Conservation (phyloP, 1,139 yeast genomes). For the Sugiyamaella xylanicola region DNA sequence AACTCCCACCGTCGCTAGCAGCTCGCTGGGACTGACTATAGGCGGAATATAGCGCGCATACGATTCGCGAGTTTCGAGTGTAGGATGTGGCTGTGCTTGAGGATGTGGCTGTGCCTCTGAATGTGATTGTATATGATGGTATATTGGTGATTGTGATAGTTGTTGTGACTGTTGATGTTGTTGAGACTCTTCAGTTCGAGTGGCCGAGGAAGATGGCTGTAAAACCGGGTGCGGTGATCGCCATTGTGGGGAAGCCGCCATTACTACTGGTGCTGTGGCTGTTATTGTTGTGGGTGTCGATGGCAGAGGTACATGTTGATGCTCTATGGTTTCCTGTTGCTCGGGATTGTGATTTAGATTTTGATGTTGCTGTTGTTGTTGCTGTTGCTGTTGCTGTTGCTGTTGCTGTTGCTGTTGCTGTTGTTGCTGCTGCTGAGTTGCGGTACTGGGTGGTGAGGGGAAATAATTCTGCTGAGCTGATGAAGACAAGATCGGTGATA, state of each 20-base stretch:
- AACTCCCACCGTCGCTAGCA: conserved; percentile 11
- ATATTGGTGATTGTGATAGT: too few species aligned
- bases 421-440: conserved; percentile 8
- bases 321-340: too few species aligned
- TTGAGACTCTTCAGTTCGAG: background rate
- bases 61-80: conserved; percentile 1
- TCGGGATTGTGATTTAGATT: too few species aligned
- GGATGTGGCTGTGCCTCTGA: background rate
- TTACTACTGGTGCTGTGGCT: background rate
- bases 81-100: conserved; percentile 4
- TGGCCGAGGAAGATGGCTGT: background rate
- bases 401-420: background rate
- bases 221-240: background rate
- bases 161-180: conserved; percentile 5
- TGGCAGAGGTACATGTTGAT: too few species aligned
- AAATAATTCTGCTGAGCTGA: conserved; percentile 18
- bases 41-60: conserved; percentile 5
- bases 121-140: background rate
- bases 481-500: background rate
- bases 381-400: background rate
- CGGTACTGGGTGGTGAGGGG: too few species aligned
- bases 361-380: conserved; percentile 9
- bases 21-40: conserved; percentile 11
- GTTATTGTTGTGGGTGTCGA: background rate
- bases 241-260: background rate